Evolutionary conservation across 345 rosid genomes (phyloP).

Genomic region (Citrus trifoliata): DNA sequence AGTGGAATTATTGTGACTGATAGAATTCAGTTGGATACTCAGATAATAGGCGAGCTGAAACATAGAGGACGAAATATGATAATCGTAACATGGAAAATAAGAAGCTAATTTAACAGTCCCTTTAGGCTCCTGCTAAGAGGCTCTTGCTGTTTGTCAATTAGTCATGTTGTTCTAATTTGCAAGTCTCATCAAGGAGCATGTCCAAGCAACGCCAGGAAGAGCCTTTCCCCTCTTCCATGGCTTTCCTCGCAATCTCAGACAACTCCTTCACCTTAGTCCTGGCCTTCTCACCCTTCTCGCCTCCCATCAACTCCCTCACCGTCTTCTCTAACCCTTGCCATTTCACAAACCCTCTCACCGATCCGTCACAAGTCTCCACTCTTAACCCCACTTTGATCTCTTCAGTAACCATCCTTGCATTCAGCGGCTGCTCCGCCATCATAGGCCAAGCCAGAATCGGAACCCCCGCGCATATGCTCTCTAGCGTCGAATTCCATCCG

Average conservation of each 20-base stretch:
- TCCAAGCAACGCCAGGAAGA: slow-evolving; percentile 65
- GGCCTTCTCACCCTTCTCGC: slow-evolving; percentile 43
- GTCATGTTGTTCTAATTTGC: slow-evolving; percentile 1
- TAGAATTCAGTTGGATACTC: no score
- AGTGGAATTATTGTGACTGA: no score
- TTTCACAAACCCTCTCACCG: slow-evolving; percentile 42
- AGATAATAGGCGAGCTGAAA: no score
- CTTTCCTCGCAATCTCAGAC: slow-evolving; percentile 44
- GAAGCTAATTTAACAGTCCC: no score
- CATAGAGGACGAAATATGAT: no score
- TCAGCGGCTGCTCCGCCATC: slow-evolving; percentile 76
- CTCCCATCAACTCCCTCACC: slow-evolving; percentile 66
- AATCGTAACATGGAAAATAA: no score
- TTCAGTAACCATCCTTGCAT: slow-evolving; percentile 60
- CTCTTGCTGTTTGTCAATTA: no score
- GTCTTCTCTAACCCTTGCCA: slow-evolving; percentile 39
- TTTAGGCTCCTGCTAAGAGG: no score
- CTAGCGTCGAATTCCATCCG: slow-evolving; percentile 81
- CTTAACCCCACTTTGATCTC: slow-evolving; percentile 59
- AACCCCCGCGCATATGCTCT: slow-evolving; percentile 68
- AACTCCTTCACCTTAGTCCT: slow-evolving; percentile 41
- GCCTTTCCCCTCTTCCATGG: slow-evolving; percentile 48
- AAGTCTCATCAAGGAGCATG: slow-evolving; percentile 29
- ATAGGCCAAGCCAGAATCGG: slow-evolving; percentile 78
- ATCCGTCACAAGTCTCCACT: slow-evolving; percentile 45